Conservation (phyloP, 2,329 filamentous ascomycete species). For the Boeremia exigua region DNA sequence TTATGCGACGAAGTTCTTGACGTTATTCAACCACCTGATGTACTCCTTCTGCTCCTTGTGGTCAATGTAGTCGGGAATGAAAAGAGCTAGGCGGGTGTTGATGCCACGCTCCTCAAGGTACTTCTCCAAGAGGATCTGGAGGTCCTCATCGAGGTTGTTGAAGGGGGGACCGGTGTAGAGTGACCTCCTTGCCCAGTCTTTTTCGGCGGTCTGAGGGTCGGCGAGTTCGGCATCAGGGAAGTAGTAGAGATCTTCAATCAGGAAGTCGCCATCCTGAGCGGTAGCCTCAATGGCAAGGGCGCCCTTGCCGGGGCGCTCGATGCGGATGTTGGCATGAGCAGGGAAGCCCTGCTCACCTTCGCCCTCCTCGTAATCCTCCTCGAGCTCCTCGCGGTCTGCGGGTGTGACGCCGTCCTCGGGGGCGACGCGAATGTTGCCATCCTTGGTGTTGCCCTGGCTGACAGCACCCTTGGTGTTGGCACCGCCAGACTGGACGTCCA, state of each 20-base stretch:
- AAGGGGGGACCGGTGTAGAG: slow-evolving; percentile 92
- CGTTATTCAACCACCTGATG: slow-evolving; percentile 81
- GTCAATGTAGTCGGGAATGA: slow-evolving; percentile 95
- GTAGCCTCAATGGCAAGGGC: slow-evolving; percentile 86
- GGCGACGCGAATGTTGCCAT: slow-evolving; percentile 61
- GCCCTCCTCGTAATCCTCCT: slow-evolving; percentile 62
- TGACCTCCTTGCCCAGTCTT: slow-evolving; percentile 75
- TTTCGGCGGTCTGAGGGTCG: slow-evolving; percentile 75
- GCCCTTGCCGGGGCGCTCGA: slow-evolving; percentile 86
- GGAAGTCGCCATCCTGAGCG: slow-evolving; percentile 83
- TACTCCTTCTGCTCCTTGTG: slow-evolving; percentile 99
- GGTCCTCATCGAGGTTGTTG: slow-evolving; percentile 91
- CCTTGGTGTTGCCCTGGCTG: slow-evolving; percentile 59
- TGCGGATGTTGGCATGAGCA: slow-evolving; percentile 80
- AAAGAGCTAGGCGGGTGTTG: slow-evolving; percentile 82
- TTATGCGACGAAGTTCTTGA: slow-evolving; percentile 82
- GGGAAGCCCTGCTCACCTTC: slow-evolving; percentile 67
- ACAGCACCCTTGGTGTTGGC: slow-evolving; percentile 63
- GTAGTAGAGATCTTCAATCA: slow-evolving; percentile 90
- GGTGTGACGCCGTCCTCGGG: slow-evolving; percentile 64
- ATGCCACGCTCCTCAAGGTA: slow-evolving; percentile 96
- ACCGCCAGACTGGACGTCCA: slow-evolving; percentile 60
- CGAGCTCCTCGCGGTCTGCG: slow-evolving; percentile 63
- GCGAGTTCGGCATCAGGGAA: slow-evolving; percentile 80
- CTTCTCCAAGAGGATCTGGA: slow-evolving; percentile 88